A percentile compares a stretch with the other conserved stretches of the same genome.
Conservation (phyloP, 371 early-diverging fungal genomes). For the Entomophthora muscae region DNA sequence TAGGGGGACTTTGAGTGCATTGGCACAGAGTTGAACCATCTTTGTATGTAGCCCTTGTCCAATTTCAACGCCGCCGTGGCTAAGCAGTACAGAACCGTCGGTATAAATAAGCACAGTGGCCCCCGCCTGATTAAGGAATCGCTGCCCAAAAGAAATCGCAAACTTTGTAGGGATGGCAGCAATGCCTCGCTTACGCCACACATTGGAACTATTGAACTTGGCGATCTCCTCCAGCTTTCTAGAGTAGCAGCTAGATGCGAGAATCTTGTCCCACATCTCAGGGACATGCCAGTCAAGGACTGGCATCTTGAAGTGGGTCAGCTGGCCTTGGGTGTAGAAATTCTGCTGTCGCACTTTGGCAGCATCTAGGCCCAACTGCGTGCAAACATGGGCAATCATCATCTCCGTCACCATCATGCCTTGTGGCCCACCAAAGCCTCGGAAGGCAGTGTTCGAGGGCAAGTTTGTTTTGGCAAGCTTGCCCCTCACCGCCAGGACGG, state of each 20-base stretch:
- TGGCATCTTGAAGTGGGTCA: constrained; percentile 37
- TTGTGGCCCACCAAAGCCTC: constrained; percentile 64
- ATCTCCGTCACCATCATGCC: constrained; percentile 53
- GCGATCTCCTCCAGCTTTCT: constrained; percentile 20
- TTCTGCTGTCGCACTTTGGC: constrained; percentile 17
- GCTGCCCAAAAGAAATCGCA: constrained; percentile 42
- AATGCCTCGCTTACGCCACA: constrained; percentile 52
- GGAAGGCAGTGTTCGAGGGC: constrained; percentile 59
- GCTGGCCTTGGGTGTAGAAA: constrained; percentile 37
- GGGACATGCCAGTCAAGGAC: constrained; percentile 47
- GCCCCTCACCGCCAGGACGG: constrained; percentile 34
- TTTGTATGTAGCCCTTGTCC: constrained; percentile 70
- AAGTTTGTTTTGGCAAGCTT: constrained; percentile 51
- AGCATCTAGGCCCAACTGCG: constrained; percentile 24
- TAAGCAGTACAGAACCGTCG: constrained; percentile 53
- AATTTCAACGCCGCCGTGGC: constrained; percentile 70
- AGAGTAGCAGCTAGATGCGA: constrained; percentile 15
- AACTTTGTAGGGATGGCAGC: constrained; percentile 53
- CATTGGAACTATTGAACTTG: constrained; percentile 36
- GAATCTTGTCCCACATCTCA: constrained; percentile 23
- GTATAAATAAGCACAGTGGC: constrained; percentile 47
- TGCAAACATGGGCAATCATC: constrained; percentile 45
- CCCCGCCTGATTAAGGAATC: constrained; percentile 56
- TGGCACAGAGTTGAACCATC: constrained; percentile 51
- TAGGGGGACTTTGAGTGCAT: constrained; percentile 39